Evolutionary conservation across 345 rosid genomes (phyloP), one percentile per base, ranked within the genome.

Genomic region (Diplotaxis tenuifolia): DNA sequence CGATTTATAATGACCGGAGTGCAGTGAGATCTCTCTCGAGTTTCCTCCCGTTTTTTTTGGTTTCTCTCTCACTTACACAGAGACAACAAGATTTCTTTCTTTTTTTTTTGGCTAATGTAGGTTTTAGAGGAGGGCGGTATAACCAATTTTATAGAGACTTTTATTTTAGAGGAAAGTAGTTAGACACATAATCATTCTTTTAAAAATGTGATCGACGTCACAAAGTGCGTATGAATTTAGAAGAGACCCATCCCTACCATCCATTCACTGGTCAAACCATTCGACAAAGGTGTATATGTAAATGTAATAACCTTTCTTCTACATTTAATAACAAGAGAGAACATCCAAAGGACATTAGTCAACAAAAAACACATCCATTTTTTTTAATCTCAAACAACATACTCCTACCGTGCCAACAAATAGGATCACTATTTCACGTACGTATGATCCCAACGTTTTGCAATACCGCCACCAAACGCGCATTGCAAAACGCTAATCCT

Each of bases 381-480:
- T n/a, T 54, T 56, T n/a, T 8, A 4, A 11, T 34, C 21, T 8
- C 4, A 70, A 50, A 4, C 61, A 60, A 60, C 60, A 25, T 22
- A 31, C n/a, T 56, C 60, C 16, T 50, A n/a, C 53, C 54, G 36
- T 25, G 12, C 25, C 57, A 32, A 55, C 25, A 20, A 63, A 10
- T n/a, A 53, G 8, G 15, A 21, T 53, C 49, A 49, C 29, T 68
- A 76, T 75, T 80, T 85, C 62, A 75, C 62, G 36, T 65, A 77
- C 45, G 65, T 63, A 49, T 84, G 82, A 77, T 88, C 98, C 79
- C 84, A 85, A 73, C 82, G 84, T 82, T 83, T 87, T 12, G 89
- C 74, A 61, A 82, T 55, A 64, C 96, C 90, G 3, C 76, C 68
- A 31, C 52, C 15, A 72, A 83, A 79, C 50, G 89, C 86, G 52